phyloP scores from a whole-genome alignment of 306 rosid species.

The Acmispon strigosus region DNA sequence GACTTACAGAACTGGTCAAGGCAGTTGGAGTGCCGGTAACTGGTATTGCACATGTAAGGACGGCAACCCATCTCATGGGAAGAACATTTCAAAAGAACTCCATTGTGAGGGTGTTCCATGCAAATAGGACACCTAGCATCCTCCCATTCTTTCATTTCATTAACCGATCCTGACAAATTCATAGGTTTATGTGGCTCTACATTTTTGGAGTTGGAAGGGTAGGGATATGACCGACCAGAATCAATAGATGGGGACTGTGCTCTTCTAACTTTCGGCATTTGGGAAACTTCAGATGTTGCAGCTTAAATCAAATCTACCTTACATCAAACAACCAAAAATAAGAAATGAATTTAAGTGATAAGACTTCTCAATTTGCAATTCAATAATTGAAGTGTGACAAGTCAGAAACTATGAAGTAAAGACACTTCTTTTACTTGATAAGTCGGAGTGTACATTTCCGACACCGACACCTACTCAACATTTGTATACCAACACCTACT shows the following conservation, averaged over 20 bases:
- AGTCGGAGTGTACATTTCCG: too few species aligned
- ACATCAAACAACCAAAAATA: neutral
- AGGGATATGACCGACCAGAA: slow-evolving; percentile 42
- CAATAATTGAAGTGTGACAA: neutral
- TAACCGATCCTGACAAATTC: slow-evolving; percentile 30
- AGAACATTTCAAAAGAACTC: slow-evolving; percentile 66
- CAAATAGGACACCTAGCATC: slow-evolving; percentile 76
- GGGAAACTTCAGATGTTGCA: slow-evolving; percentile 14
- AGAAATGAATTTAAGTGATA: neutral
- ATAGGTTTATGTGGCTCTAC: slow-evolving; percentile 22
- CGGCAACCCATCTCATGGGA: slow-evolving; percentile 70
- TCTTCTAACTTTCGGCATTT: slow-evolving; percentile 73
- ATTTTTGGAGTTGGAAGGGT: slow-evolving; percentile 34
- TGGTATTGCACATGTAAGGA: slow-evolving; percentile 80
- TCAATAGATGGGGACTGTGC: slow-evolving; percentile 38
- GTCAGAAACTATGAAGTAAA: neutral
- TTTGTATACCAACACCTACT: too few species aligned
- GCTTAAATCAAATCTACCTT: slow-evolving; percentile 21
- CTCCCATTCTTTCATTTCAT: slow-evolving; percentile 63
- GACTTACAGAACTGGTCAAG: slow-evolving; percentile 78
- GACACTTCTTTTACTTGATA: too few species aligned
- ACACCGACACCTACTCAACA: too few species aligned
- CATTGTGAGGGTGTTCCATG: slow-evolving; percentile 78
- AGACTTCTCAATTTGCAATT: neutral
- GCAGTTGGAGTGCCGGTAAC: slow-evolving; percentile 82